Percentiles rank a stretch among this genome's conserved stretches.
Conservation (phyloP, 345 rosid genomes). For the Murraya koenigii region DNA sequence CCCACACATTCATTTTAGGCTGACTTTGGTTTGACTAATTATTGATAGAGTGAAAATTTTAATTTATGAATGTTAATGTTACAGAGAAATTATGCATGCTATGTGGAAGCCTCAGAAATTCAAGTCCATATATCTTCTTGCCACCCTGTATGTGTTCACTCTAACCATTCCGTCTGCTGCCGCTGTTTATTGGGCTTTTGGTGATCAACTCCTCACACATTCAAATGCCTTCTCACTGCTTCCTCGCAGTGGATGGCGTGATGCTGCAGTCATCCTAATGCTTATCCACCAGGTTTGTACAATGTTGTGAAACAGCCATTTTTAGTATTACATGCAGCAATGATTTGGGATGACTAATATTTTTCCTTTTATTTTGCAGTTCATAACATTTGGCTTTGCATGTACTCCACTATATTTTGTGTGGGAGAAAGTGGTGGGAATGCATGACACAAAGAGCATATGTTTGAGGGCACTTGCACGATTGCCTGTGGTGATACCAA, state of each 20-base stretch:
- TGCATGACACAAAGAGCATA: slow-evolving; percentile 81
- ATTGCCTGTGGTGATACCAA: slow-evolving; percentile 76
- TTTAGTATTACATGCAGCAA: not conserved
- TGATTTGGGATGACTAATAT: not conserved
- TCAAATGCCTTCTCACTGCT: slow-evolving; percentile 81
- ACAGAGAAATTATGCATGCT: slow-evolving; percentile 84
- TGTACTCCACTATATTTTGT: slow-evolving; percentile 85
- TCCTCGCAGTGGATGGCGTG: slow-evolving; percentile 61
- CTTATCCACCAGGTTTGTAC: slow-evolving; percentile 71
- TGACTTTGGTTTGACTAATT: not conserved
- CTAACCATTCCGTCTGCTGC: slow-evolving; percentile 74
- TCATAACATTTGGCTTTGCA: slow-evolving; percentile 84
- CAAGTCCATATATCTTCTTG: slow-evolving; percentile 75
- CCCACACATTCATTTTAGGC: slow-evolving; percentile 6
- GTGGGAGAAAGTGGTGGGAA: slow-evolving; percentile 84
- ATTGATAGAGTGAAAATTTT: not conserved
- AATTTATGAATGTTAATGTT: not conserved
- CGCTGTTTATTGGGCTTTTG: slow-evolving; percentile 83
- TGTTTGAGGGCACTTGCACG: slow-evolving; percentile 59
- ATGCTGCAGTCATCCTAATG: slow-evolving; percentile 73
- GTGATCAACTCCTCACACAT: slow-evolving; percentile 71
- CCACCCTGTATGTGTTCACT: slow-evolving; percentile 78
- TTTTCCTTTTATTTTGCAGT: slow-evolving; percentile 34
- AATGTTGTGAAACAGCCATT: not conserved
- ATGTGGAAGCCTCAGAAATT: slow-evolving; percentile 89